Evolutionary conservation across 2,329 filamentous ascomycete species (phyloP).

Genomic region (Thelonectria rubi): DNA sequence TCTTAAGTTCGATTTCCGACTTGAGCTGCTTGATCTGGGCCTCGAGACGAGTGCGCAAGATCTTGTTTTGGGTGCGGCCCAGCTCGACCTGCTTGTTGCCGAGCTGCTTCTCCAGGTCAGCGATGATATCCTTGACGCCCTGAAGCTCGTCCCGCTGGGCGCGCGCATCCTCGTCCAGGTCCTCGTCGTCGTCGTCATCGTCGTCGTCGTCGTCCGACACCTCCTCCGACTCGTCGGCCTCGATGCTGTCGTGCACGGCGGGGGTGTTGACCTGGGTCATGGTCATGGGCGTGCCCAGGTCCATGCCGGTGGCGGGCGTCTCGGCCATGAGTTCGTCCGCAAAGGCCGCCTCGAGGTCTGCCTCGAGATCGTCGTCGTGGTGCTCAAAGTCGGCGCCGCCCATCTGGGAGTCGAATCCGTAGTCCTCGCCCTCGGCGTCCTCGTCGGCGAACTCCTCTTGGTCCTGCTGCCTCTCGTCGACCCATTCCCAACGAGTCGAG

Average conservation of each 20-base stretch:
- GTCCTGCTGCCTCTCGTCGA: constrained; percentile 60
- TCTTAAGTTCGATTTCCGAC: constrained; percentile 56
- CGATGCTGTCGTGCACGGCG: constrained; percentile 56
- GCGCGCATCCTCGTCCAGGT: constrained; percentile 63
- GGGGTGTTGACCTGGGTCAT: constrained; percentile 55
- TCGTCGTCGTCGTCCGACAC: constrained; percentile 58
- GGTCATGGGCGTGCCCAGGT: constrained; percentile 58
- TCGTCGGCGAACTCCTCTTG: constrained; percentile 59
- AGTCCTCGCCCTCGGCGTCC: constrained; percentile 59
- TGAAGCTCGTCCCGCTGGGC: constrained; percentile 60
- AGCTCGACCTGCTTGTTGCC: constrained; percentile 56
- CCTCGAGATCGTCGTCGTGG: constrained; percentile 61
- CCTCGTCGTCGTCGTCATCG: constrained; percentile 62
- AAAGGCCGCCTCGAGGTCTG: constrained; percentile 65
- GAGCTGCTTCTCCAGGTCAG: constrained; percentile 62
- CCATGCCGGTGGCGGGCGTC: constrained; percentile 54
- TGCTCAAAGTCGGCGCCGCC: constrained; percentile 43
- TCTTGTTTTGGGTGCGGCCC: constrained; percentile 54
- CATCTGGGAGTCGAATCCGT: constrained; percentile 50
- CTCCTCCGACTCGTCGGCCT: constrained; percentile 53
- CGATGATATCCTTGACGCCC: constrained; percentile 64
- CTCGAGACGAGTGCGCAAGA: constrained; percentile 61
- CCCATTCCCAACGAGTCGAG: constrained; percentile 70
- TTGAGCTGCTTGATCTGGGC: constrained; percentile 58
- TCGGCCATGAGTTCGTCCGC: constrained; percentile 51